Conservation (phyloP, 371 early-diverging fungal genomes). For the Mortierella sp. region DNA sequence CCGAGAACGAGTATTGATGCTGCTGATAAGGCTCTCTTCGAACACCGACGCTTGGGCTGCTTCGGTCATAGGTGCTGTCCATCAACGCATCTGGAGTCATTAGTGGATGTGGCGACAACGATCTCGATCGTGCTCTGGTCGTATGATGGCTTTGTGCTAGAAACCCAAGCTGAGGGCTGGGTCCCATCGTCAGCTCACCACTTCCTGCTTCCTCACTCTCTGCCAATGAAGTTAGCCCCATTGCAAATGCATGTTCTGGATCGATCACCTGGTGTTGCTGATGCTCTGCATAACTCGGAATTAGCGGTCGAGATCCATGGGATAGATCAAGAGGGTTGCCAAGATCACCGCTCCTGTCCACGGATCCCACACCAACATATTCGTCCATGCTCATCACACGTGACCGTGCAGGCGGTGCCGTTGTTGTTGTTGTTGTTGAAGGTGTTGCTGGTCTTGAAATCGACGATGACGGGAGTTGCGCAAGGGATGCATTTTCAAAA, state of each 20-base stretch:
- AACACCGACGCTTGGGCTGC: background rate
- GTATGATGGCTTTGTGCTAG: background rate
- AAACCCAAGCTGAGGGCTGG: no score
- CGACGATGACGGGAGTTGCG: conserved; percentile 13
- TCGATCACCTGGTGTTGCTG: conserved; percentile 27
- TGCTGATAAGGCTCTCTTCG: conserved; percentile 10
- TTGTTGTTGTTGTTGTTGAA: background rate
- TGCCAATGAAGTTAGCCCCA: no score
- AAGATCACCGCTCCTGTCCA: background rate
- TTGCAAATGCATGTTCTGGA: conserved; percentile 9
- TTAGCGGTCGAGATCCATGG: conserved; percentile 29
- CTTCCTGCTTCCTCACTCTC: no score
- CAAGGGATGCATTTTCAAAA: conserved; percentile 27
- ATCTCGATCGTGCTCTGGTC: conserved; percentile 12
- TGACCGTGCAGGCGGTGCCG: conserved; percentile 3
- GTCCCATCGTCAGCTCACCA: no score
- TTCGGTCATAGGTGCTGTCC: background rate
- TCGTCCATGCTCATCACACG: conserved; percentile 47
- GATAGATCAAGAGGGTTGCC: conserved; percentile 1
- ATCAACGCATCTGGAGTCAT: background rate
- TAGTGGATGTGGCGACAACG: conserved; percentile 25
- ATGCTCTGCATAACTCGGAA: conserved; percentile 47
- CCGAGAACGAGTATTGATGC: conserved; percentile 29
- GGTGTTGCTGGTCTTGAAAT: background rate
- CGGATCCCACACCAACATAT: conserved; percentile 32